Evolutionary conservation across 2,329 filamentous ascomycete genomes (phyloP).

Genomic region (Seiridium cupressi): DNA sequence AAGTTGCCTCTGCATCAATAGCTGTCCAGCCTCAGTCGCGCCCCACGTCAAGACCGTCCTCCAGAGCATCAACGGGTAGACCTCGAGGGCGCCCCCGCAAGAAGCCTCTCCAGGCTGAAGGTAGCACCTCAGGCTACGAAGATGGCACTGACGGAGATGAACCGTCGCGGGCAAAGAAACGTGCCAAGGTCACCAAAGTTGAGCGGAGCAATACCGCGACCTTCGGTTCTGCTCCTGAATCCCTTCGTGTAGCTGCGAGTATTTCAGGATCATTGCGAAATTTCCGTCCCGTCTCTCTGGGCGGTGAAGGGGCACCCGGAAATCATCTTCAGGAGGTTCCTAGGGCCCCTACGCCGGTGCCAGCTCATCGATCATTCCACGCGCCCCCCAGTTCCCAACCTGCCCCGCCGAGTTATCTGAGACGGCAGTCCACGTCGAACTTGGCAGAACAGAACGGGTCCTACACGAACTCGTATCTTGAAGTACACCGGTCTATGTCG

Average conservation of each 20-base stretch:
- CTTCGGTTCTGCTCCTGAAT: conserved; percentile 74
- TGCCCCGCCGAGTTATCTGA: conserved; percentile 46
- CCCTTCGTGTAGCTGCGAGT: conserved; percentile 84
- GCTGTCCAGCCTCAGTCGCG: conserved; percentile 11
- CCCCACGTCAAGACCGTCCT: conserved; percentile 60
- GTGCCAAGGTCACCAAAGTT: conserved; percentile 73
- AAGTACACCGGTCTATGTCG: conserved; percentile 37
- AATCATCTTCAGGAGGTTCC: conserved; percentile 69
- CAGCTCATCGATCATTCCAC: conserved; percentile 36
- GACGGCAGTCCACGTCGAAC: conserved; percentile 60
- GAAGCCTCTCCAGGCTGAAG: conserved; percentile 45
- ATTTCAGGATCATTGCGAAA: conserved; percentile 84
- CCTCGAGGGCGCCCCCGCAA: conserved; percentile 57
- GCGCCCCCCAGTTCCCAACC: conserved; percentile 27
- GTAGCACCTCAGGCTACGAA: conserved; percentile 74
- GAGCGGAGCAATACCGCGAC: conserved; percentile 70
- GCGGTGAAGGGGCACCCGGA: conserved; percentile 38
- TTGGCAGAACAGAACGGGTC: conserved; percentile 41
- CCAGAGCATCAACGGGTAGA: conserved; percentile 49
- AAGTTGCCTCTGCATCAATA: conserved; percentile 6
- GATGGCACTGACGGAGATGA: conserved; percentile 62
- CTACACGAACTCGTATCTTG: conserved; percentile 24
- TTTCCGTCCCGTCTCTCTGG: conserved; percentile 69
- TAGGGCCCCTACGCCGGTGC: conserved; percentile 74
- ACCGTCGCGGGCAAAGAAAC: conserved; percentile 62